Base-by-base conservation (phyloP, 2,329 filamentous ascomycete genomes). In the Lachnellula hyalina region DNA sequence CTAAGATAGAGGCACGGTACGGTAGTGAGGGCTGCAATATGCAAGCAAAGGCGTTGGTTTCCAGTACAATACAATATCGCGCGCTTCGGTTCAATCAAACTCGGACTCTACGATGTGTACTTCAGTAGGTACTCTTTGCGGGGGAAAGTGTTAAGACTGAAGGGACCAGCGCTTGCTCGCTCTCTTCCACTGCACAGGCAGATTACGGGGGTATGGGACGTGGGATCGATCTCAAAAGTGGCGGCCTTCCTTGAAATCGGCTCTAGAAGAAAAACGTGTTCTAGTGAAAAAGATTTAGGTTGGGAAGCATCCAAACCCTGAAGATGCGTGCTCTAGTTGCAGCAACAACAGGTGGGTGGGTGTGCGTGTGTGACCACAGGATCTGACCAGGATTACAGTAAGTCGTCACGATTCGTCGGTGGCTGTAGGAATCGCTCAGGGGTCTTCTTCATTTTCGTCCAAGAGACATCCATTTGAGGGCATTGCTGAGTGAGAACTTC, bases 1-100 rank as follows among this genome's bases (percentile, higher is more conserved):
- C 61, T 62, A 56, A 48, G 42, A 58, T 61, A 45, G 61, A 59
- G 53, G 48, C 34, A 53, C 51, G 52, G 49, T 53, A 55, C 25
- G 25, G 28, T 32, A 32, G 28, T 42, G 55, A 40, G 49, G 42
- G 48, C 40, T 36, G 40, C 46, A 55, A 47, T 52, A 44, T 46
- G 34, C 42, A 53, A 47, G 34, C 42, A 53, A 47, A 51, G 55
- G 56, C 57, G 55, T 60, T 49, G 57, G 52, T 54, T 56, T 52
- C 45, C 50, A 54, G 42, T 41, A 40, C 44, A 25, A 5, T 25
- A 53, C 21, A 21, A 4, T 21, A 52, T 61, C 53, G 53, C 52
- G 52, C 58, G 55, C 55, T 59, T 58, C 49, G 45, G 56, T 54
- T 59, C 47, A 59, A 35, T 36, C 28, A 19, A 11, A 40, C 8